Base-by-base conservation (phyloP, 192 early-diverging fungal genomes). In the Podila verticillata region DNA sequence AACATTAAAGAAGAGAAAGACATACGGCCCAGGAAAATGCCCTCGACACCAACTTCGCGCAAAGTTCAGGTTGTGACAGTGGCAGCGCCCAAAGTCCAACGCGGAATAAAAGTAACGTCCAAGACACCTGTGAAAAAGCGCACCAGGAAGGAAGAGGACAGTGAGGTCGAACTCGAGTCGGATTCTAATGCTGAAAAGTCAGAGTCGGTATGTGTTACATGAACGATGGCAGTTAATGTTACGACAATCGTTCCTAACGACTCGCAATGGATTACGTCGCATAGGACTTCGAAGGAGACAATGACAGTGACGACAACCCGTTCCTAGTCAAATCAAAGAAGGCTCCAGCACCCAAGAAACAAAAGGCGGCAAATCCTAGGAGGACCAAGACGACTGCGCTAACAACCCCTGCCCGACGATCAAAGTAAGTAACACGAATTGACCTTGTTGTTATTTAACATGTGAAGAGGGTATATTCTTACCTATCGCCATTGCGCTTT, bases 1-100 rank as follows among this genome's bases (percentile, higher is more conserved):
- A 66, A 54, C 10, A 24, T 72, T 4, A 80, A 64, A 32, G 77
- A 80, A 17, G 69, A 67, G 48, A 68, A 68, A 49, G 75, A 72
- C 2, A 24, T 8, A 1, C 73, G 73, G 39, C 66, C 65, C 51
- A 67, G 56, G 26, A 26, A 8, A 57, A 12, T 26, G 34, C 7
- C 48, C 13, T 54, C 51, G 24, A 19, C 51, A 26, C 20, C 51
- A 24, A 12, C 24, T 8, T 24, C 20, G 24, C 51, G 51, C n/a
- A n/a, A n/a, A 26, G 24, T 54, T 24, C 20, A 54, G 20, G 22
- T 26, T 34, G 15, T 15, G 24, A 24, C 34, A 19, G 26, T 34
- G 28, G 8, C 54, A 3, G 26, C 36, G 15, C 39, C 51, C 24
- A 26, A 54, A 54, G 51, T 26, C 22, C n/a, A 6, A n/a, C 13